phyloP scores from a whole-genome alignment of 441 rosid species.

The Bocquillonia castaneifolia region DNA sequence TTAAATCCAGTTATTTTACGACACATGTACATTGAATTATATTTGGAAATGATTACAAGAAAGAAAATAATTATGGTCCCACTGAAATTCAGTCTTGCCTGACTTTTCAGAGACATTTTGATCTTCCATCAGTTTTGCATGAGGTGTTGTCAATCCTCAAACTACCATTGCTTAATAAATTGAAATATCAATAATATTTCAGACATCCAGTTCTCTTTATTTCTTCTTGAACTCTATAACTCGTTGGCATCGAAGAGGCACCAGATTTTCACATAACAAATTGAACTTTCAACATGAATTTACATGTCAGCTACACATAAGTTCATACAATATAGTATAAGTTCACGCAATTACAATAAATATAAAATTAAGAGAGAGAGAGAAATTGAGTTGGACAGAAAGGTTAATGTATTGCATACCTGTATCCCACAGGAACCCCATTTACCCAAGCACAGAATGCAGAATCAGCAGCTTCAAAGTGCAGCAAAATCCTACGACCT shows the following conservation, averaged over 20 bases:
- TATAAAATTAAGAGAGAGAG: neutral
- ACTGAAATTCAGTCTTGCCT: neutral
- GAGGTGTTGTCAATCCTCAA: neutral
- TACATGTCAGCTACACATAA: neutral
- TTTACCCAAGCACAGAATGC: conserved; percentile 92
- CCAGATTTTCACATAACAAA: neutral
- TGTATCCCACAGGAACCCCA: conserved; percentile 89
- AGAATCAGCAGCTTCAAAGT: conserved; percentile 97
- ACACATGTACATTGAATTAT: too few species aligned
- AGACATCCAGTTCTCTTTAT: neutral
- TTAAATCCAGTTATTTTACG: too few species aligned
- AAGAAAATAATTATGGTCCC: neutral
- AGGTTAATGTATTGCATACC: conserved; percentile 39
- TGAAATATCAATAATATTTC: neutral
- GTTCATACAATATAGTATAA: too few species aligned
- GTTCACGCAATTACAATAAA: too few species aligned
- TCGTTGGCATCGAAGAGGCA: neutral
- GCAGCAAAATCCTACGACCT: conserved; percentile 92
- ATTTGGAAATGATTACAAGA: too few species aligned
- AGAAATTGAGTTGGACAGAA: neutral
- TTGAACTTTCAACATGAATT: neutral
- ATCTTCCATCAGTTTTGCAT: neutral
- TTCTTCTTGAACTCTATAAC: neutral
- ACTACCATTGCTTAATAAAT: neutral
- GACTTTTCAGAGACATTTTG: neutral